Evolutionary conservation across 73 alveolate species (phyloP).

Genomic region (Halteria grandinella): DNA sequence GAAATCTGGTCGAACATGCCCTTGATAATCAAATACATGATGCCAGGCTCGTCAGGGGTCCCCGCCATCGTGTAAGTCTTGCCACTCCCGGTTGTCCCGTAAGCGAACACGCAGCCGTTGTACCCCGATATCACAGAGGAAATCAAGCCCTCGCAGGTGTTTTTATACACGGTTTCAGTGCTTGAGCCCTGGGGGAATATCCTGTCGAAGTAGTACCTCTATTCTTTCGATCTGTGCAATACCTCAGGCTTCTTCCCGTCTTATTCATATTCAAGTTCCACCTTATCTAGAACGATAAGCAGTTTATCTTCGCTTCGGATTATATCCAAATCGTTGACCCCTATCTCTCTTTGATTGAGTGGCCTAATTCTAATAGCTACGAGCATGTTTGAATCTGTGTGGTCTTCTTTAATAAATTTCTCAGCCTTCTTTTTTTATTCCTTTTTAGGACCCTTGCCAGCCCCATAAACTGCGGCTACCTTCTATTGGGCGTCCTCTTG

Average conservation of each 20-base stretch:
- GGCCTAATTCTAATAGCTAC: constrained; percentile 97
- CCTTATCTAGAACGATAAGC: constrained; percentile 79
- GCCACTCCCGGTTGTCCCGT: constrained; percentile 98
- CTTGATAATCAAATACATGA: constrained; percentile 80
- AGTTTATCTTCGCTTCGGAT: constrained; percentile 75
- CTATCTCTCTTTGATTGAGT: constrained; percentile 79
- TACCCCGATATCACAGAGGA: constrained; percentile 87
- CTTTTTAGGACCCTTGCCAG: constrained; percentile 2
- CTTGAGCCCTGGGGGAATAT: constrained; percentile 70
- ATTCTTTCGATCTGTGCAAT: constrained; percentile 81
- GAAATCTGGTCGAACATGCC: constrained; percentile 84
- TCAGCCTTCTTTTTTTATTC: constrained; percentile 32
- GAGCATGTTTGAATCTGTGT: constrained; percentile 83
- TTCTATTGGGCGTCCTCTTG: not conserved
- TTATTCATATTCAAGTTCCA: constrained; percentile 74
- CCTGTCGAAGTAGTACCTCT: constrained; percentile 81
- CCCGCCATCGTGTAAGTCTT: constrained; percentile 98
- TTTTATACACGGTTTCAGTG: constrained; percentile 74
- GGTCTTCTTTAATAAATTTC: constrained; percentile 55
- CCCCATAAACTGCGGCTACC: constrained; percentile 12
- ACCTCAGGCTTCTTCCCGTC: constrained; percentile 81
- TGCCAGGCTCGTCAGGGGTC: constrained; percentile 89
- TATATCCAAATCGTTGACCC: constrained; percentile 38
- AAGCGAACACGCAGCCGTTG: constrained; percentile 96
- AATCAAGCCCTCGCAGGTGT: constrained; percentile 86